These are phyloP conservation scores for Trichoderma gamsii DNA, from an alignment of 495 filamentous ascomycete species.

Conservation along the genomic window DNA sequence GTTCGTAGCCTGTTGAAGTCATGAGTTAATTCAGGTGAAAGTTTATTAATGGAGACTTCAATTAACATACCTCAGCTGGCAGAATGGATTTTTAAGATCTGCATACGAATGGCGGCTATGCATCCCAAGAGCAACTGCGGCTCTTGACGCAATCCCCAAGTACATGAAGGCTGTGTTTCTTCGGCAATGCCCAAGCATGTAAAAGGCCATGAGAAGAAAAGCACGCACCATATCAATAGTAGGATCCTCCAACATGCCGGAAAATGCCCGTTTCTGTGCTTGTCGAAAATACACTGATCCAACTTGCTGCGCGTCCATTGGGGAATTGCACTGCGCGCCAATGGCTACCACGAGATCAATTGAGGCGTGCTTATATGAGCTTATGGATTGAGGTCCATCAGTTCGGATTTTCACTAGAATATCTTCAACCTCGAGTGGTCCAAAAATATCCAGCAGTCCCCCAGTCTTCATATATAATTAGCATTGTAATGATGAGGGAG, in stretches of 20 bases:
- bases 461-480: constrained; percentile 15
- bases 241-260: constrained; percentile 16
- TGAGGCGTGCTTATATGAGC: constrained; percentile 38
- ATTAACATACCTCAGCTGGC: constrained; percentile 12
- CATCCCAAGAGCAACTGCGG: constrained; percentile 39
- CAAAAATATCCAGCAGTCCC: constrained; percentile 17
- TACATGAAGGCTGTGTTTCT: constrained; percentile 48
- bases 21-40: background rate
- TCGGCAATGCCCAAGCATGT: constrained; percentile 43
- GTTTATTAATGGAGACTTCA: background rate
- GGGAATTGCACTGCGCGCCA: constrained; percentile 40
- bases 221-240: constrained; percentile 30
- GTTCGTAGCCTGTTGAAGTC: constrained; percentile 26
- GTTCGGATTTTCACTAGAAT: background rate
- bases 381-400: constrained; percentile 15
- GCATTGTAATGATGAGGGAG: background rate
- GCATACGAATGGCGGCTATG: constrained; percentile 25
- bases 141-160: constrained; percentile 39
- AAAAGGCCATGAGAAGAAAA: constrained; percentile 42
- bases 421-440: constrained; percentile 6
- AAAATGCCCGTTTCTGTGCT: constrained; percentile 18
- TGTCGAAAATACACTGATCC: constrained; percentile 34
- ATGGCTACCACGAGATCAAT: constrained; percentile 42
- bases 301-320: constrained; percentile 15
- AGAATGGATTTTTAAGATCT: background rate